Percentiles rank a stretch among this genome's conserved stretches.
These are phyloP conservation scores for Crithidia fasciculata DNA, from an alignment of 208 protist genomes.

Conservation along the genomic window DNA sequence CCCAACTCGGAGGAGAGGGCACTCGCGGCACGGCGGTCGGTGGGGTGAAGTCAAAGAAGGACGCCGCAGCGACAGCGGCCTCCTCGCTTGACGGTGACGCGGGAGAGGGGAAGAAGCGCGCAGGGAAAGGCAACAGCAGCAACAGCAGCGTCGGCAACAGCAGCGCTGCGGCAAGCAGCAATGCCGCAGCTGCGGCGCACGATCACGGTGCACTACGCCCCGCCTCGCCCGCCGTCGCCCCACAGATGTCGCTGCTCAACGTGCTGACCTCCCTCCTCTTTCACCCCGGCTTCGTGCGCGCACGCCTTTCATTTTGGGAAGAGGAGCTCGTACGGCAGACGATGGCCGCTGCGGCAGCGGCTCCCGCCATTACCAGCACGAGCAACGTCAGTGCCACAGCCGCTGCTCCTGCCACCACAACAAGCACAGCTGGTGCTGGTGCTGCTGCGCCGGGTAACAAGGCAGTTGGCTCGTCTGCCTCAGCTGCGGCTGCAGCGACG, in stretches of 20 bases:
- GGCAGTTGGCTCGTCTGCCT: not conserved
- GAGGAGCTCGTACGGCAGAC: slow-evolving; percentile 18
- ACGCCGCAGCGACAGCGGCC: not conserved
- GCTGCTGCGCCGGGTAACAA: not conserved
- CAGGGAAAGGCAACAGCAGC: not conserved
- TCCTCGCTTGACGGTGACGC: not conserved
- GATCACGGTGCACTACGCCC: not conserved
- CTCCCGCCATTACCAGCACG: not conserved
- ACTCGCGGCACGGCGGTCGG: too few relatives aligned
- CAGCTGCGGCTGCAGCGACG: not conserved
- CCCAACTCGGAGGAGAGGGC: too few relatives aligned
- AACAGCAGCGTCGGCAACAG: not conserved
- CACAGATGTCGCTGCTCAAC: slow-evolving; percentile 21
- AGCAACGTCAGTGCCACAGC: not conserved
- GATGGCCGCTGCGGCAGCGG: slow-evolving; percentile 9
- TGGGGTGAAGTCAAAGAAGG: too few relatives aligned
- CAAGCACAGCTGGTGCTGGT: not conserved
- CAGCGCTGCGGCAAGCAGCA: not conserved
- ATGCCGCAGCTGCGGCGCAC: not conserved
- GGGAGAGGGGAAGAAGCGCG: not conserved
- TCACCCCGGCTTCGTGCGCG: slow-evolving; percentile 26
- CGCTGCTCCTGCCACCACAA: not conserved
- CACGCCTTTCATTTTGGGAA: slow-evolving; percentile 24
- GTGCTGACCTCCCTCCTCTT: slow-evolving; percentile 36
- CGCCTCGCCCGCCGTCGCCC: not conserved